Evolutionary conservation across 371 early-diverging fungal genomes (phyloP).

Genomic region (Mortierella sp.): DNA sequence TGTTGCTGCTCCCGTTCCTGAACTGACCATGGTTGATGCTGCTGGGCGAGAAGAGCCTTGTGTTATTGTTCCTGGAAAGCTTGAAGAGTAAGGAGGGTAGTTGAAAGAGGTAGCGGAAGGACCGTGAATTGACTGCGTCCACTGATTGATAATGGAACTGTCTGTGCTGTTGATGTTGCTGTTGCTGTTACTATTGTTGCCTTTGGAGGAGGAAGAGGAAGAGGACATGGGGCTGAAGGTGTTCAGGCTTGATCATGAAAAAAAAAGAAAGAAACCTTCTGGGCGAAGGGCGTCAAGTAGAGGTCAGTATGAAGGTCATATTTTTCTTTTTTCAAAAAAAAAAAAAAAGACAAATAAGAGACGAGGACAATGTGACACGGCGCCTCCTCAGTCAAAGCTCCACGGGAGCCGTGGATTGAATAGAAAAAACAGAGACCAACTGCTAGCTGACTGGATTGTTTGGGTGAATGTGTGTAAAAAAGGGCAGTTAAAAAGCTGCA

Average conservation of each 20-base stretch:
- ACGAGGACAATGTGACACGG: neutral
- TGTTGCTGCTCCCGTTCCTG: constrained; percentile 8
- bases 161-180: constrained; percentile 2
- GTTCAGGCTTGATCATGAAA: constrained; percentile 37
- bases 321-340: neutral
- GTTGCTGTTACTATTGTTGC: constrained; percentile 17
- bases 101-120: constrained; percentile 28
- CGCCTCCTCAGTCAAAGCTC: too few relatives aligned
- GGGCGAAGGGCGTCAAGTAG: neutral
- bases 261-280: neutral
- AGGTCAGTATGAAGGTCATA: too few relatives aligned
- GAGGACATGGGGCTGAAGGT: constrained; percentile 29
- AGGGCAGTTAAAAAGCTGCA: too few relatives aligned
- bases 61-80: constrained; percentile 28
- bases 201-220: constrained; percentile 36
- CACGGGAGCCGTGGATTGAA: too few relatives aligned
- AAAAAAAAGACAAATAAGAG: neutral
- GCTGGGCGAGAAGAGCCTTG: constrained; percentile 15
- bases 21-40: constrained; percentile 22
- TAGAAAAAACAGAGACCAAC: too few relatives aligned
- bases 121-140: constrained; percentile 45
- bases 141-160: constrained; percentile 25
- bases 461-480: too few relatives aligned
- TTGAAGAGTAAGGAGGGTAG: constrained; percentile 37
- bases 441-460: too few relatives aligned